Evolutionary conservation across 768 basidiomycete genomes (phyloP).

Genomic region (Tricholoma flavovirens): DNA sequence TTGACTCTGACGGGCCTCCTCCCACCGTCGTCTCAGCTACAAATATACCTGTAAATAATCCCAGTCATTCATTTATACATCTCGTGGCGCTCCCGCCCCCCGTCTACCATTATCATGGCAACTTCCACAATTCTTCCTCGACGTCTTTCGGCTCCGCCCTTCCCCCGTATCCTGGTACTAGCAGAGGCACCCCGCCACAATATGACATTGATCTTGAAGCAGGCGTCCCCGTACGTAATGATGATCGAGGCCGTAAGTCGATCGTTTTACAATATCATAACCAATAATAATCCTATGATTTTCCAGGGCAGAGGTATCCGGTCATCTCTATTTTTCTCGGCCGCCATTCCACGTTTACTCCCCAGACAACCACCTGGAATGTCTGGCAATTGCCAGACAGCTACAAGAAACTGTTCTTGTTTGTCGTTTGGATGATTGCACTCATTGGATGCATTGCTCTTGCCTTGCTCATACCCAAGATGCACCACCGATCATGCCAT

Average conservation of each 20-base stretch:
- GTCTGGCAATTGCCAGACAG: neutral
- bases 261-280: neutral
- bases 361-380: neutral
- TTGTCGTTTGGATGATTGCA: neutral
- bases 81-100: neutral
- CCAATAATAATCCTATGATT: neutral
- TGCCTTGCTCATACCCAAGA: slow-evolving; percentile 3
- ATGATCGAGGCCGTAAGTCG: neutral
- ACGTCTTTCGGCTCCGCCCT: neutral
- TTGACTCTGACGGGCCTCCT: neutral
- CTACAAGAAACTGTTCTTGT: neutral
- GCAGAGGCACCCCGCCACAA: neutral
- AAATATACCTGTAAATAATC: neutral
- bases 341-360: neutral
- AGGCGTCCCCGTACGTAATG: neutral
- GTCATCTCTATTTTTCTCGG: neutral
- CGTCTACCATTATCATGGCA: neutral
- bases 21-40: neutral
- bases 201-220: neutral
- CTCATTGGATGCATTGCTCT: neutral
- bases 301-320: neutral
- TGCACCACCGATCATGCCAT: neutral
- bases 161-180: neutral
- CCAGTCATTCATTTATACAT: neutral
- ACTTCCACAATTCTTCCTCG: neutral